phyloP scores from a whole-genome alignment of 163 green algal genomes.

The Prototheca cutis region DNA sequence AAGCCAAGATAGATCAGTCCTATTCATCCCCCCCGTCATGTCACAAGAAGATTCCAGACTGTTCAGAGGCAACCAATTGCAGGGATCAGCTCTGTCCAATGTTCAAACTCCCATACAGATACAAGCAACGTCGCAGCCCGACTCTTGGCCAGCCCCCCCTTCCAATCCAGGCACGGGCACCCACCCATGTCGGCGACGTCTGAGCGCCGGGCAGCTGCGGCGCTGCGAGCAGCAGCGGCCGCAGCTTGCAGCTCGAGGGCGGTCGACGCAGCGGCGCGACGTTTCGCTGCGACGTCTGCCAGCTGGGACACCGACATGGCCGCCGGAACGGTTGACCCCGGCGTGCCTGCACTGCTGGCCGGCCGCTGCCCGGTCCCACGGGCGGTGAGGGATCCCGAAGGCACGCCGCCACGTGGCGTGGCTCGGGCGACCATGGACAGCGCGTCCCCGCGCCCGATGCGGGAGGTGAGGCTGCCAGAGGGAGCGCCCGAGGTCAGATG shows the following conservation, averaged over 20 bases:
- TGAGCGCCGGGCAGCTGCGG: not conserved
- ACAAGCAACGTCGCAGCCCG: too few relatives aligned
- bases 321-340: not conserved
- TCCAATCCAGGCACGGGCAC: not conserved
- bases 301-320: not conserved
- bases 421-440: too few relatives aligned
- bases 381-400: not conserved
- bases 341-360: not conserved
- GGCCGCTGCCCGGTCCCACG: not conserved
- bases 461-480: not conserved
- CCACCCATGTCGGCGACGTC: slow-evolving; percentile 1
- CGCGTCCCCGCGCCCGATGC: not conserved
- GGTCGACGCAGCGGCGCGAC: not conserved
- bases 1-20: too few relatives aligned
- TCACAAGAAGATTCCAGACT: not conserved
- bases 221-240: not conserved
- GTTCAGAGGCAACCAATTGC: not conserved
- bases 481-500: not conserved
- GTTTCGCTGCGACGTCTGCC: not conserved
- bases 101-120: not conserved
- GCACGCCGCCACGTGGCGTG: not conserved
- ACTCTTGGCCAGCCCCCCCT: not conserved
- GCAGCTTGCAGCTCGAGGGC: not conserved
- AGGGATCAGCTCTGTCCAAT: not conserved
- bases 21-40: too few relatives aligned